Conservation (phyloP, 1,139 yeast species). For the Candida tetrigidarum region DNA sequence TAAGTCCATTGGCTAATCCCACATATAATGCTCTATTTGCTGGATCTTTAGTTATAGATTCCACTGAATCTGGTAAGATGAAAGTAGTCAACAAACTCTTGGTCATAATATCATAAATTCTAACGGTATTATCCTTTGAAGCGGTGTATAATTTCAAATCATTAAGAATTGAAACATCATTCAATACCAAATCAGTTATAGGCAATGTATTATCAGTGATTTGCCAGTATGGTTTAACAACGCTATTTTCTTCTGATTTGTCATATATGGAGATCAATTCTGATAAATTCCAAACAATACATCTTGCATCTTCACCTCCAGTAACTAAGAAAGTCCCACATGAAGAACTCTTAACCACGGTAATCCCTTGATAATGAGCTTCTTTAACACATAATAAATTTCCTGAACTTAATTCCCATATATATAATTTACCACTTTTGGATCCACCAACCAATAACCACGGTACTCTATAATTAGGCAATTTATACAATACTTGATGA, state of each 20-base stretch:
- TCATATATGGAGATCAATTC: slow-evolving; percentile 55
- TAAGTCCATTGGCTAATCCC: slow-evolving; percentile 68
- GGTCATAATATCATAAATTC: slow-evolving; percentile 59
- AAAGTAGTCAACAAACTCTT: slow-evolving; percentile 66
- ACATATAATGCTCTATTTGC: slow-evolving; percentile 76
- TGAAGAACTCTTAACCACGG: slow-evolving; percentile 57
- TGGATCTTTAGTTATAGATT: slow-evolving; percentile 73
- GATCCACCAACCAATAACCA: slow-evolving; percentile 80
- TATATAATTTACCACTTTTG: slow-evolving; percentile 68
- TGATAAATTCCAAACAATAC: slow-evolving; percentile 70
- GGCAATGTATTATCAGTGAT: slow-evolving; percentile 80
- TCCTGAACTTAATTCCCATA: slow-evolving; percentile 91
- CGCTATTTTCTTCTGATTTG: slow-evolving; percentile 16
- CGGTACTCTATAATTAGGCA: slow-evolving; percentile 51
- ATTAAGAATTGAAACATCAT: slow-evolving; percentile 49
- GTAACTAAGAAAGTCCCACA: slow-evolving; percentile 75
- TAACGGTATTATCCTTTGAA: slow-evolving; percentile 76
- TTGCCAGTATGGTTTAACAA: slow-evolving; percentile 47
- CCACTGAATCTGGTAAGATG: slow-evolving; percentile 62
- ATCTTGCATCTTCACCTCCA: slow-evolving; percentile 83
- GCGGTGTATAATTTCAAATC: slow-evolving; percentile 73
- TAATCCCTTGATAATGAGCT: slow-evolving; percentile 82
- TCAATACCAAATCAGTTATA: slow-evolving; percentile 62
- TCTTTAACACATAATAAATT: slow-evolving; percentile 71
- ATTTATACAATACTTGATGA: slow-evolving; percentile 9